phyloP scores from a whole-genome alignment of 352 stramenopile genomes.

The Pythium coloratum region DNA sequence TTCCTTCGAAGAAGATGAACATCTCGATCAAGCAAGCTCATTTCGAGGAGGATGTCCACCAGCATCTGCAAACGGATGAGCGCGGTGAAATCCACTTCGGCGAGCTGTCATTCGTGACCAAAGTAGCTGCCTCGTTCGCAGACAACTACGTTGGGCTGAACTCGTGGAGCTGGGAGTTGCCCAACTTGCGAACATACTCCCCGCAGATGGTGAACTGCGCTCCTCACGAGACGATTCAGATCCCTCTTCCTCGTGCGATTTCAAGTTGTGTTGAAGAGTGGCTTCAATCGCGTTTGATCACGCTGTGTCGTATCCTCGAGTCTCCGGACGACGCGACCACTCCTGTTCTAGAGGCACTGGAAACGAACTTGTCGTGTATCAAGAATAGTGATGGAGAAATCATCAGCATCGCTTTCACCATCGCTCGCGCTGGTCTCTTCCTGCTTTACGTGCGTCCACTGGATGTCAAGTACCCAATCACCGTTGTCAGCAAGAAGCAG shows the following conservation, averaged over 20 bases:
- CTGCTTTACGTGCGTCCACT: slow-evolving; percentile 38
- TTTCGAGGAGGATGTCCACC: slow-evolving; percentile 18
- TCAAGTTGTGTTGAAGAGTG: slow-evolving; percentile 31
- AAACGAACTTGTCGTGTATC: slow-evolving; percentile 19
- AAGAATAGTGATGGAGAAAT: slow-evolving; percentile 25
- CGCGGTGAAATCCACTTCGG: slow-evolving; percentile 45
- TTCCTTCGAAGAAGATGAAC: slow-evolving; percentile 29
- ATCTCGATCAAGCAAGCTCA: slow-evolving; percentile 35
- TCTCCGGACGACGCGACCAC: neutral
- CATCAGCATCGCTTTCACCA: slow-evolving; percentile 12
- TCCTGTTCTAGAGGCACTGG: slow-evolving; percentile 30
- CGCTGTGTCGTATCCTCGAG: slow-evolving; percentile 35
- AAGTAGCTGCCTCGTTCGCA: slow-evolving; percentile 24
- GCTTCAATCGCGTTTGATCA: slow-evolving; percentile 28
- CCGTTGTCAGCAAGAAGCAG: slow-evolving; percentile 18
- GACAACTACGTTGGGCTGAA: neutral
- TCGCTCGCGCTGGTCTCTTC: slow-evolving; percentile 27
- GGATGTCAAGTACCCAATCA: slow-evolving; percentile 36
- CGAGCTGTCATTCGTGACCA: slow-evolving; percentile 25
- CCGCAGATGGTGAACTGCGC: slow-evolving; percentile 36
- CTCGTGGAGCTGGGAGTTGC: slow-evolving; percentile 44
- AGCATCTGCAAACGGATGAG: slow-evolving; percentile 32
- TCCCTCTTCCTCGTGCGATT: slow-evolving; percentile 38
- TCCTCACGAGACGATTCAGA: slow-evolving; percentile 30
- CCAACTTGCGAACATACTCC: slow-evolving; percentile 27